Evolutionary conservation across 495 filamentous ascomycete genomes (phyloP).

Genomic region (Podospora sp.): DNA sequence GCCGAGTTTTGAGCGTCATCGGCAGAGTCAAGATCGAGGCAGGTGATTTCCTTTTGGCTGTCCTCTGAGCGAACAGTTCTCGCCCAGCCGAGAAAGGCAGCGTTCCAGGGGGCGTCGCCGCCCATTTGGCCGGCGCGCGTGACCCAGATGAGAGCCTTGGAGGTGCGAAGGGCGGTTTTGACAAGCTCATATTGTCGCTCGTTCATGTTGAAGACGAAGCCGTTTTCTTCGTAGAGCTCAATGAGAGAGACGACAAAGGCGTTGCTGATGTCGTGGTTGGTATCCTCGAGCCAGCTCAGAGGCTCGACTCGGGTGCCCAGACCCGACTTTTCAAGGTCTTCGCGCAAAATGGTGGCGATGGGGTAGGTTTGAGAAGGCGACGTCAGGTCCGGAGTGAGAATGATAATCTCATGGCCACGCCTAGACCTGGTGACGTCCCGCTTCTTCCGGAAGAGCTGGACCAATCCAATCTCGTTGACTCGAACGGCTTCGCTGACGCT

Average conservation of each 20-base stretch:
- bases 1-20: constrained; percentile 1
- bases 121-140: constrained; percentile 31
- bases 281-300: neutral
- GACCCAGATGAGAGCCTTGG: constrained; percentile 34
- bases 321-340: neutral
- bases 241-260: constrained; percentile 31
- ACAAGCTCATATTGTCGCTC: constrained; percentile 27
- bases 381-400: constrained; percentile 3
- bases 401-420: constrained; percentile 4
- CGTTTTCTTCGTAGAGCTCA: constrained; percentile 22
- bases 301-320: neutral
- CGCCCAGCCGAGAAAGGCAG: constrained; percentile 29
- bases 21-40: constrained; percentile 27
- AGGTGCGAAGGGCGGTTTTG: constrained; percentile 16
- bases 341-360: neutral
- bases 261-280: neutral
- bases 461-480: neutral
- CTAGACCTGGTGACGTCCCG: neutral
- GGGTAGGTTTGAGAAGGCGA: neutral
- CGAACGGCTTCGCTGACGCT: neutral
- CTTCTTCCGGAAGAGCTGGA: constrained; percentile 3
- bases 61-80: constrained; percentile 38
- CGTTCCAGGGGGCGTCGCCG: constrained; percentile 24
- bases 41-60: constrained; percentile 28
- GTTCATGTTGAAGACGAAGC: constrained; percentile 31